Evolutionary conservation across 1,284 basidiomycete species (phyloP).

Genomic region (Phellopilus nigrolimitatus): DNA sequence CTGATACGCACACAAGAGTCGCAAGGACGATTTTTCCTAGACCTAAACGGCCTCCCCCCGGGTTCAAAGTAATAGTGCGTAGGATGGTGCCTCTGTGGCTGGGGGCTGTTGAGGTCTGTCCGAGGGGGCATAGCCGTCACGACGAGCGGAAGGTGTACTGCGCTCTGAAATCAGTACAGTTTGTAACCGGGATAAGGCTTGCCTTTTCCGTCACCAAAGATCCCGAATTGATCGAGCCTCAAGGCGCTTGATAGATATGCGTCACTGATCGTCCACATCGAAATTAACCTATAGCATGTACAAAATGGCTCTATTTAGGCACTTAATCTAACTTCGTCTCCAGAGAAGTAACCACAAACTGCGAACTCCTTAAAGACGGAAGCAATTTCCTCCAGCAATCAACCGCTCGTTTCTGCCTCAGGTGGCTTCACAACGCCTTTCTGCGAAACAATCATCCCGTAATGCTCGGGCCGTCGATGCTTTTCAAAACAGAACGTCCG

Average conservation of each 20-base stretch:
- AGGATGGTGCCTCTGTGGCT: neutral
- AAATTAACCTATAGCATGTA: no score
- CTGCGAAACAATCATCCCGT: conserved; percentile 17
- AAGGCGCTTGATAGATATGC: no score
- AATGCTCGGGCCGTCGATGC: conserved; percentile 20
- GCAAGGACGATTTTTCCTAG: conserved; percentile 8
- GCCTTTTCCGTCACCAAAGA: neutral
- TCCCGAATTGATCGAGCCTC: no score
- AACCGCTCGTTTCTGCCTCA: neutral
- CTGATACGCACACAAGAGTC: conserved; percentile 1
- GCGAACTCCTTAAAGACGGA: neutral
- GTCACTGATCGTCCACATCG: no score
- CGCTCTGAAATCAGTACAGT: no score
- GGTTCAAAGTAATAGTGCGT: conserved; percentile 12
- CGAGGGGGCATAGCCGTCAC: conserved; percentile 1
- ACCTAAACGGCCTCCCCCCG: conserved; percentile 8
- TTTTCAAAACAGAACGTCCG: conserved; percentile 20
- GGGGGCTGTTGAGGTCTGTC: conserved; percentile 1
- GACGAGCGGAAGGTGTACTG: no score
- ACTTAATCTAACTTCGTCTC: no score
- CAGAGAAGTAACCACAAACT: no score
- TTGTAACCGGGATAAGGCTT: no score
- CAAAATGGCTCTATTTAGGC: no score
- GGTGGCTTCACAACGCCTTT: conserved; percentile 12
- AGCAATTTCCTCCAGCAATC: neutral